phyloP scores from a whole-genome alignment of 1,139 yeast species.

The Zhuliangozyma parablackwelliae region DNA sequence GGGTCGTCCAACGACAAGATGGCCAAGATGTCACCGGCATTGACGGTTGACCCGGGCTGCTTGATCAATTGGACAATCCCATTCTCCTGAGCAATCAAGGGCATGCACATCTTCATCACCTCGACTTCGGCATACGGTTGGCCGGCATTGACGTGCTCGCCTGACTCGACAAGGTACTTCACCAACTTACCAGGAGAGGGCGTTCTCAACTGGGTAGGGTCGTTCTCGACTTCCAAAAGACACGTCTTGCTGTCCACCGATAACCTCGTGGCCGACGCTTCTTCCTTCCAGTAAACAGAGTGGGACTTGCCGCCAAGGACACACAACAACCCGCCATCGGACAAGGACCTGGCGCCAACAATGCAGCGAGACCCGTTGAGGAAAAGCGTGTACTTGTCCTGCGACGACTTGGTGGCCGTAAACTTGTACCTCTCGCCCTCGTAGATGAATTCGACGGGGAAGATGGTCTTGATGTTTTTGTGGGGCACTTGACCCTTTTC shows the following conservation, averaged over 20 bases:
- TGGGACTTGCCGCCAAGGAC: conserved; percentile 91
- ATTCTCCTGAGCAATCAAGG: conserved; percentile 84
- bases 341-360: conserved; percentile 78
- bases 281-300: conserved; percentile 96
- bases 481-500: conserved; percentile 96
- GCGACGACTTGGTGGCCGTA: conserved; percentile 90
- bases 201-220: conserved; percentile 96
- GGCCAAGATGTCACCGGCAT: conserved; percentile 96
- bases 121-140: conserved; percentile 97
- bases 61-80: conserved; percentile 90
- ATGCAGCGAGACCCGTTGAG: conserved; percentile 89
- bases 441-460: conserved; percentile 90
- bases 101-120: conserved; percentile 99
- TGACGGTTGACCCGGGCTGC: conserved; percentile 97
- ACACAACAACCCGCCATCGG: conserved; percentile 91
- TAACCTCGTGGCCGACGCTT: conserved; percentile 91
- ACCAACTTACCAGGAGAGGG: conserved; percentile 99
- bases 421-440: conserved; percentile 91
- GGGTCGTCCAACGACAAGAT: conserved; percentile 94
- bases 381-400: conserved; percentile 79
- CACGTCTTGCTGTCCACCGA: conserved; percentile 96
- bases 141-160: conserved; percentile 88
- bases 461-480: conserved; percentile 75
- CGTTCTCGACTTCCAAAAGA: conserved; percentile 87
- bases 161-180: conserved; percentile 87